Percentiles rank a stretch among this genome's conserved stretches.
Conservation (phyloP, 129 eudicot species). For the Dittrichia graveolens region DNA sequence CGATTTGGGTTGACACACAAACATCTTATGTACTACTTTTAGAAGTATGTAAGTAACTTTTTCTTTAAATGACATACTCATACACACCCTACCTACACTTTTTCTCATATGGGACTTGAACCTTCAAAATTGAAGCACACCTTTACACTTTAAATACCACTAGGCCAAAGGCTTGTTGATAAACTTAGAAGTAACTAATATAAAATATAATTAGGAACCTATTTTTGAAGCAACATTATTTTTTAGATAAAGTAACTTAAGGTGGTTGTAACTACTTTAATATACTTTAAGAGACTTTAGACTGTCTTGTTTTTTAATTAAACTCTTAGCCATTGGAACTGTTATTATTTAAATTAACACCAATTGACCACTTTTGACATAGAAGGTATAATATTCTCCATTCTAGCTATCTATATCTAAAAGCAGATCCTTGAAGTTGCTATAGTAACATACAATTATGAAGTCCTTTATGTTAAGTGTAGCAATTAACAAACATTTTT, state of each 20-base stretch:
- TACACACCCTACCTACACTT: no score
- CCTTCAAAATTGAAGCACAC: no score
- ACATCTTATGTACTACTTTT: not conserved
- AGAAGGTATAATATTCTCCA: not conserved
- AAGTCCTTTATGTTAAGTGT: slow-evolving; percentile 1
- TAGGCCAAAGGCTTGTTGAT: no score
- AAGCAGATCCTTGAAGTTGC: slow-evolving; percentile 3
- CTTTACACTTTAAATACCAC: no score
- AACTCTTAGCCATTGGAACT: no score
- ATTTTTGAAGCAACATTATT: no score
- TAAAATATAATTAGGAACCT: no score
- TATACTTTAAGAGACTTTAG: not conserved
- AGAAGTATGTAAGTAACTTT: no score
- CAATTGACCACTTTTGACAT: not conserved
- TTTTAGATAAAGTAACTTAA: not conserved
- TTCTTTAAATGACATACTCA: no score
- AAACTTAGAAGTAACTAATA: no score
- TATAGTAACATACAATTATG: not conserved
- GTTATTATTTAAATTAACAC: not conserved
- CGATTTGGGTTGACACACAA: not conserved
- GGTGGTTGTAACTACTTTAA: not conserved
- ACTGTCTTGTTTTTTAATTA: not conserved
- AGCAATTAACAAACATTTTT: not conserved
- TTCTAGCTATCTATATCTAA: not conserved
- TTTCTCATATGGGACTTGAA: no score